A percentile compares a stretch with the other conserved stretches of the same genome.
phyloP scores from a whole-genome alignment of 768 basidiomycete species.

The Boletus sp. region DNA sequence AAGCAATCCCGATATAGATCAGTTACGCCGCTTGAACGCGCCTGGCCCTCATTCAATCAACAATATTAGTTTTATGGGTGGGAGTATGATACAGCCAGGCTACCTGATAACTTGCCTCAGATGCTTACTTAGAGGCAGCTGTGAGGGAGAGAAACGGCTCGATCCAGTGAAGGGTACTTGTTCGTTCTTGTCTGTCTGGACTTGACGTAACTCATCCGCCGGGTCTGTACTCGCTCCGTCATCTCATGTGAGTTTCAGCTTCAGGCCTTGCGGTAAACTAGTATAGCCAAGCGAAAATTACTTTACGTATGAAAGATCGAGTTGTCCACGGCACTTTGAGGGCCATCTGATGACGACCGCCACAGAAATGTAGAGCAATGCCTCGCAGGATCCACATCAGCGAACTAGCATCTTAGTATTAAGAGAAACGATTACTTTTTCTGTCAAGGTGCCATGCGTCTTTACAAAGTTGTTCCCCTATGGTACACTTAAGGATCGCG shows the following conservation, averaged over 20 bases:
- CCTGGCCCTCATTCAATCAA: not conserved
- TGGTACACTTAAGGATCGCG: not conserved
- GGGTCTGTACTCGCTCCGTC: not conserved
- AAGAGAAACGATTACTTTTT: not conserved
- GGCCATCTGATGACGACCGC: not conserved
- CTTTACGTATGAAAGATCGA: conserved; percentile 3
- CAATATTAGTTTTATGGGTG: not conserved
- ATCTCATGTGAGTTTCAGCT: not conserved
- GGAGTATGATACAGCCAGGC: not conserved
- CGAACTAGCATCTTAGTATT: not conserved
- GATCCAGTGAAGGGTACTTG: not conserved
- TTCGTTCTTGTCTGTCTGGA: not conserved
- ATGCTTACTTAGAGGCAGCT: not conserved
- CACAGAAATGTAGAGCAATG: not conserved
- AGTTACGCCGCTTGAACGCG: conserved; percentile 5
- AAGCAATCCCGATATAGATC: conserved; percentile 4
- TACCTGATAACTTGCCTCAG: not conserved
- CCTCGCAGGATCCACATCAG: conserved; percentile 4
- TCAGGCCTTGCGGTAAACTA: not conserved
- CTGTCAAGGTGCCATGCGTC: not conserved
- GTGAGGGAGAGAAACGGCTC: not conserved
- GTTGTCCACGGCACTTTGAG: not conserved
- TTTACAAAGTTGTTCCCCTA: not conserved
- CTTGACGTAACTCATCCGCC: not conserved
- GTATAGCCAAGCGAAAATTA: not conserved